Conservation (phyloP, 2,329 filamentous ascomycete species). For the Nemania sp. region DNA sequence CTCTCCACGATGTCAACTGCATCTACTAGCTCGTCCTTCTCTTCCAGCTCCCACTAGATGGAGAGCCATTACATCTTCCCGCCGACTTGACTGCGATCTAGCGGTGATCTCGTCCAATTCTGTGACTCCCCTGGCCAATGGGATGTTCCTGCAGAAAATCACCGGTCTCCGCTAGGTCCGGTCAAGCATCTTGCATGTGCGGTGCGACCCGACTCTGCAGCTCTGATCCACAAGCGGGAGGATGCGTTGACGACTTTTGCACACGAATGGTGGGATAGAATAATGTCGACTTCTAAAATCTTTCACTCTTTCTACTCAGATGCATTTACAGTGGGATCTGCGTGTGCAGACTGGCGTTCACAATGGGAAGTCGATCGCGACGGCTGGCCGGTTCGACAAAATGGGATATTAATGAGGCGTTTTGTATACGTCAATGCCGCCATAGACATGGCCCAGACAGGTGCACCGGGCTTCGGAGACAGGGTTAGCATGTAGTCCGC, state of each 20-base stretch:
- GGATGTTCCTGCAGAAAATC: slow-evolving; percentile 2
- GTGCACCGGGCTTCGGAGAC: background rate
- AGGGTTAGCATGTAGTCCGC: background rate
- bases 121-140: slow-evolving; percentile 4
- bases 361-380: slow-evolving; percentile 5
- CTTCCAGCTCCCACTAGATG: slow-evolving; percentile 27
- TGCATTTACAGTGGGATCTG: slow-evolving; percentile 27
- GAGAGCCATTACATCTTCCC: slow-evolving; percentile 8
- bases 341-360: slow-evolving; percentile 13
- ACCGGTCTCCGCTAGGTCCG: slow-evolving; percentile 23
- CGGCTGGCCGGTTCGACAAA: background rate
- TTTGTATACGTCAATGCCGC: slow-evolving; percentile 6
- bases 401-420: slow-evolving; percentile 10
- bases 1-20: slow-evolving; percentile 32
- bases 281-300: background rate
- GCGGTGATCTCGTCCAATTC: background rate
- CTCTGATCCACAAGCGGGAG: background rate
- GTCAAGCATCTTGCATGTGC: slow-evolving; percentile 29
- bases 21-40: slow-evolving; percentile 20
- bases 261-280: background rate
- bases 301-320: slow-evolving; percentile 2
- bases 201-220: slow-evolving; percentile 24
- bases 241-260: too few relatives aligned
- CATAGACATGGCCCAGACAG: background rate
- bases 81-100: background rate